Base-by-base conservation (phyloP, 2,329 filamentous ascomycete genomes). In the Epichloe elymi region DNA sequence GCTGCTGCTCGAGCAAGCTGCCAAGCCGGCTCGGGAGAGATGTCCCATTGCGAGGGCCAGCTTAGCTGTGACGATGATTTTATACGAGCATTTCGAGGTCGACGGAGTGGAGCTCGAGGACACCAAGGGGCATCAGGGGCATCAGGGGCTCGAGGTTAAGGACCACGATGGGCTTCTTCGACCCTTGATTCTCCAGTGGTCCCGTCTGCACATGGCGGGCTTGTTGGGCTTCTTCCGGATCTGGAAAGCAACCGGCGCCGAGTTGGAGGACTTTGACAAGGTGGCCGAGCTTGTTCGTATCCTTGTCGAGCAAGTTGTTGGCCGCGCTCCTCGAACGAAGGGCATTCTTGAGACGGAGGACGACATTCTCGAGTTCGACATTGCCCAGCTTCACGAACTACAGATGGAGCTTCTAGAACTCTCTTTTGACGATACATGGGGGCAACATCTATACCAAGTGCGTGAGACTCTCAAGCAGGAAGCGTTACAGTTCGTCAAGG, bases 1-100 rank as follows among this genome's bases (percentile, higher is more conserved):
- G 69, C 74, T 95, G 58, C 70, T 98, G 15, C 72, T 96, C 37
- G 93, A 98, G 67, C 93, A 98, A 67, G 85, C 87, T 3, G 81
- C 83, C 6, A 81, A 82, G 60, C 79, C 86, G 2, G 60, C 79
- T 20, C 72, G 80, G 48, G 80, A 88, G 63, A 80, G 91, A 38
- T 96, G 90, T 64, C 93, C 93, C 1, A 76, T 98, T 56, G 89
- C 90, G 4, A 79, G 86, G 52, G 88, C 89, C 11, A 95, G 89
- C 61, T 71, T 97, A 56, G 83, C 88, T 0, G 82, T 96, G 38
- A 97, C 91, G 1, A 78, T 85, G 58, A 88, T 94, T 38, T 71
- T 98, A 3, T 97, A 93, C 66, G 89, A 97, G 59, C 89, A 97
- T 66, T 98, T 98, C 60, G 89, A 95, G 54, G 86, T 97, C 39